Evolutionary conservation across 257 asterid genomes (phyloP).

Genomic region (Lavandula angustifolia): DNA sequence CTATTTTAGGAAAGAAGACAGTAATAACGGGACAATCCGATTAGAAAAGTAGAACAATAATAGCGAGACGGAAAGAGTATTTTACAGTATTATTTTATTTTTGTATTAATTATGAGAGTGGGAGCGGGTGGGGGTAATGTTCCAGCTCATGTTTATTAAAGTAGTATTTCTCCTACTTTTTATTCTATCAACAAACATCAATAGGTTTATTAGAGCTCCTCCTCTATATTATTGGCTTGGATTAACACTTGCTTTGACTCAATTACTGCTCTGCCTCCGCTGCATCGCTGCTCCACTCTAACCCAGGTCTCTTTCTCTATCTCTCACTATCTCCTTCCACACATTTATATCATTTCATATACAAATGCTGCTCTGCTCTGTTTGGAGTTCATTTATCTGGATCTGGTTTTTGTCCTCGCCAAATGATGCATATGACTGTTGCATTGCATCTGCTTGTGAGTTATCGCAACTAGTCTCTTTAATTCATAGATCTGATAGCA

Average conservation of each 20-base stretch:
- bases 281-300: background rate
- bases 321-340: too few relatives aligned
- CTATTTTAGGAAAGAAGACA: too few relatives aligned
- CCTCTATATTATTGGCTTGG: conserved; percentile 4
- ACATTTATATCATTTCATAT: too few relatives aligned
- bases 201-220: too few relatives aligned
- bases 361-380: too few relatives aligned
- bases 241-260: conserved; percentile 15
- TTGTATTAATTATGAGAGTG: background rate
- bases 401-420: conserved; percentile 16
- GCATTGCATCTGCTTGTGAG: background rate
- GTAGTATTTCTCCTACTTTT: too few relatives aligned
- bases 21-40: too few relatives aligned
- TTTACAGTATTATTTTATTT: too few relatives aligned
- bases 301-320: conserved; percentile 7
- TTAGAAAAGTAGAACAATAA: too few relatives aligned
- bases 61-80: too few relatives aligned
- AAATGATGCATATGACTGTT: too few relatives aligned
- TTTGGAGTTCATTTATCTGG: conserved; percentile 9
- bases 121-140: conserved; percentile 1
- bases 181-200: too few relatives aligned
- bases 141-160: conserved; percentile 22
- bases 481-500: conserved; percentile 22
- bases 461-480: background rate
- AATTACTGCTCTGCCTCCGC: background rate